Evolutionary conservation across 2,329 filamentous ascomycete species (phyloP), one percentile per base, ranked within the genome.

Genomic region (Aureobasidium sp.): DNA sequence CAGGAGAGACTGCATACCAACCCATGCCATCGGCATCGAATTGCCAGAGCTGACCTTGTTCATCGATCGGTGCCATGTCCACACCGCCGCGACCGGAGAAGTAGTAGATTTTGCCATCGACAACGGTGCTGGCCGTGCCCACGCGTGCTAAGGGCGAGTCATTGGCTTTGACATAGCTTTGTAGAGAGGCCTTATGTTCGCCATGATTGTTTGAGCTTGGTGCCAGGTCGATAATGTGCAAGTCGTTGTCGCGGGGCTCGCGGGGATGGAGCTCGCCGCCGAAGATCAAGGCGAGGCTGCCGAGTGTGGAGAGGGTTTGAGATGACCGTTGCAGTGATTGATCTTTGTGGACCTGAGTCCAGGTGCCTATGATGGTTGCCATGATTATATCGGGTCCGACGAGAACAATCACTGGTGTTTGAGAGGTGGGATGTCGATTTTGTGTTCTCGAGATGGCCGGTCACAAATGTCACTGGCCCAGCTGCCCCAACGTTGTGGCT

Each of bases 71-170:
- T 1, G 81, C 76, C 82, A 89, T 86, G 29, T 83, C 84, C 3
- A 79, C 74, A 0, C 87, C 87, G 35, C 87, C 86, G 46, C 89
- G 84, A 10, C 91, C 90, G 50, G 89, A 90, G 72, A 92, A 95
- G 43, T 95, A 65, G 73, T 93, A 93, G 67, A 95, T 84, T 23
- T 84, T 84, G 46, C 81, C 80, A 61, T 85, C 80, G 61, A 94
- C 81, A 1, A 84, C 80, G 13, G 86, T 82, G 0, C 86, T 83
- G 35, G 89, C 86, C 65, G 90, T 83, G 21, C 90, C 90, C 2
- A 92, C 83, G 21, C 90, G 83, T 2, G 89, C 79, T 1, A 78
- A 73, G 0, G 90, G 51, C 25, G 7, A 10, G 13, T 13, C 25
- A n/a, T 1, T 13, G 2, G 15, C 89, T 0, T 88, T 35, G 7